Base-by-base conservation (phyloP, 495 filamentous ascomycete species). In the Collariella sp. region DNA sequence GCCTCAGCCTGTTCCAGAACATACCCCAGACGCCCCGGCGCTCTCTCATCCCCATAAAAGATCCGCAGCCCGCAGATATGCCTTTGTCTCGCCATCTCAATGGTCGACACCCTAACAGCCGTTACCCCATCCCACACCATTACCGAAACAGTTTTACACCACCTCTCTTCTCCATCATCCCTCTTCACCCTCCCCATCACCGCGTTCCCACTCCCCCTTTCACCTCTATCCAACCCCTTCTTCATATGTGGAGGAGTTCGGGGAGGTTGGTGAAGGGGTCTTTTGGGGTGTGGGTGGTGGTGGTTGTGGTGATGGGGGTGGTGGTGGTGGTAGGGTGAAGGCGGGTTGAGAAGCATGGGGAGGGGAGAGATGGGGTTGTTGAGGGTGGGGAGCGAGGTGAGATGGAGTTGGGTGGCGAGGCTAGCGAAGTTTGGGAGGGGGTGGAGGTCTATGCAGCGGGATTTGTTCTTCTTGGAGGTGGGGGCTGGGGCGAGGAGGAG, bases 61-160 rank as follows among this genome's bases (percentile, higher is more conserved):
- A 56, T 16, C 0, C 58, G 51, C 22, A 61, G 38, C 6, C 58
- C 58, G 29, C 20, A 61, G 7, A 61, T 16, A 35, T 24, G 56
- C 26, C 2, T 38, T 24, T 46, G 39, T 9, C 50, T 49, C 0
- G 47, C 58, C 20, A 61, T 33, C 6, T 50, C 49, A 5, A 61
- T 41, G 5, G 38, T 41, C 11, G 58, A 54, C 6, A 61, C 23
- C 2, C 58, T 54, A 20, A 61, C 15, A 29, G 36, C 45, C 6
- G 36, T 12, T 0, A 53, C 24, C 10, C 13, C 46, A 13, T 24
- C 53, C 1, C 12, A 19, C 5, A 57, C 31, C 16, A 49, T 42
- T 2, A 61, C n/a, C 6, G 24, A 61, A 7, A 57, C 58, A 7
- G 49, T 54, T 29, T 26, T 19, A 18, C 13, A 41, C 6, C 23